phyloP scores from a whole-genome alignment of 2,329 filamentous ascomycete genomes.

The Fusarium globosum region DNA sequence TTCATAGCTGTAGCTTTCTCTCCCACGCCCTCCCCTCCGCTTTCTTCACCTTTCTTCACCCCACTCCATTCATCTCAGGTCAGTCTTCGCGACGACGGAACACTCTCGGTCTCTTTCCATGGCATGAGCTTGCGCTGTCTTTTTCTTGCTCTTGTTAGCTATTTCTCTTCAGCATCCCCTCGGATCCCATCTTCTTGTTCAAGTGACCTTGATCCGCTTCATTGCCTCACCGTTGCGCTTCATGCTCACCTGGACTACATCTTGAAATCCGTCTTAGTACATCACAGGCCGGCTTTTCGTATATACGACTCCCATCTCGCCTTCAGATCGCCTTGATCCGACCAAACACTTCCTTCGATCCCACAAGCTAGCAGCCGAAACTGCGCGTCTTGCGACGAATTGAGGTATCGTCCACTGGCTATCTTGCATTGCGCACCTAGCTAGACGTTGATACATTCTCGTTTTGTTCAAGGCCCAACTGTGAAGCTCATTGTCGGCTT shows the following conservation, averaged over 20 bases:
- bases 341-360: constrained; percentile 23
- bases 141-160: constrained; percentile 11
- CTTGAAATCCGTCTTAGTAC: constrained; percentile 3
- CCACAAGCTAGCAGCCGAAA: constrained; percentile 18
- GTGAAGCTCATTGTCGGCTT: constrained; percentile 23
- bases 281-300: constrained; percentile 29
- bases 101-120: constrained; percentile 41
- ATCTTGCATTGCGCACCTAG: constrained; percentile 24
- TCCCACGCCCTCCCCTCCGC: constrained; percentile 23
- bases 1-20: background rate
- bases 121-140: constrained; percentile 31
- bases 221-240: constrained; percentile 19
- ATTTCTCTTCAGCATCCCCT: constrained; percentile 22
- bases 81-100: constrained; percentile 36
- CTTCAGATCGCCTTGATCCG: constrained; percentile 20
- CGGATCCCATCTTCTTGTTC: constrained; percentile 1
- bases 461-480: constrained; percentile 15
- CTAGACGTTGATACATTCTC: constrained; percentile 4
- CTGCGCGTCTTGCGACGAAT: constrained; percentile 5
- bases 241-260: constrained; percentile 19
- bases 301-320: constrained; percentile 39
- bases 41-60: constrained; percentile 23
- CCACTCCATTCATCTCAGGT: constrained; percentile 34
- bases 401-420: constrained; percentile 12
- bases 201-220: constrained; percentile 13